Evolutionary conservation across 345 rosid species (phyloP).

Genomic region (Murraya paniculata): DNA sequence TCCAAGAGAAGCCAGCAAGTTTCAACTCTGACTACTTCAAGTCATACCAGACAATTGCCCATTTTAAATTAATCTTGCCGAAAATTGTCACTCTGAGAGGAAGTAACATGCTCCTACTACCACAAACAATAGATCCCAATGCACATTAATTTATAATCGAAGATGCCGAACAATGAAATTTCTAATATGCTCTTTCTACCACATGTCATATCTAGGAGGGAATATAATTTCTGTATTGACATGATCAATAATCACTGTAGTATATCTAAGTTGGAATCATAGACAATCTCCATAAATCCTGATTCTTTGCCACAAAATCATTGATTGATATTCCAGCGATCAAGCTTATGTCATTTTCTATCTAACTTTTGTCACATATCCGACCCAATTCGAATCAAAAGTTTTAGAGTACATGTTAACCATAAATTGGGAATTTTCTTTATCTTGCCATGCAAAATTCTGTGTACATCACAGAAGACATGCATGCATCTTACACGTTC

Average conservation of each 20-base stretch:
- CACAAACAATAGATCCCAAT: background rate
- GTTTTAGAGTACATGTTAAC: background rate
- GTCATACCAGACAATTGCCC: background rate
- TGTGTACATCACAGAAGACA: background rate
- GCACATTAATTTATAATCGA: background rate
- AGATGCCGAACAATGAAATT: background rate
- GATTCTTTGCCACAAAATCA: constrained; percentile 5
- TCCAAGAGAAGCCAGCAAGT: background rate
- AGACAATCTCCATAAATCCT: constrained; percentile 3
- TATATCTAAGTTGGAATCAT: background rate
- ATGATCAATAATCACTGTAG: background rate
- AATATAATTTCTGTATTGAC: background rate
- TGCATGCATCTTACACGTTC: background rate
- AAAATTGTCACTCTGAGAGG: background rate
- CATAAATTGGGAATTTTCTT: background rate
- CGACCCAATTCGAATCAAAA: background rate
- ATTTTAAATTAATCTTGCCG: background rate
- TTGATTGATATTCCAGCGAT: background rate
- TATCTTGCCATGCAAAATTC: background rate
- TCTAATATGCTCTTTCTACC: constrained; percentile 7
- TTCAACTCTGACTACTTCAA: background rate
- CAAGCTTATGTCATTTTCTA: background rate
- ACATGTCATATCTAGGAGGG: background rate
- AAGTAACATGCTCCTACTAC: constrained; percentile 14
- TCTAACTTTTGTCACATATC: background rate